Evolutionary conservation across 768 basidiomycete species (phyloP), one percentile per base, ranked within the genome.

Genomic region (Mycena sanguinolenta): DNA sequence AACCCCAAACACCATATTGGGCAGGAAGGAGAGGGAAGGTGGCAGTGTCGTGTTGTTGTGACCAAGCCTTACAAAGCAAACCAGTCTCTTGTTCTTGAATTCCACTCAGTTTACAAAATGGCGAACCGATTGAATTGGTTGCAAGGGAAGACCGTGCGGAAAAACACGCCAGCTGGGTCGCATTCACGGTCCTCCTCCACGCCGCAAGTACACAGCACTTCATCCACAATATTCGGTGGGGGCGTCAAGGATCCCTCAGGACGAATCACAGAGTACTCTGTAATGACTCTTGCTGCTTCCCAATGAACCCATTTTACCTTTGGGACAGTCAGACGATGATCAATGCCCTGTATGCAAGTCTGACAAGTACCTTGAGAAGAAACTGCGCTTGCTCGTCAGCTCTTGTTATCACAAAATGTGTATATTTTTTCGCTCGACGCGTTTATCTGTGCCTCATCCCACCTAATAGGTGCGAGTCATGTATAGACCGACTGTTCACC

Each of bases 341-440:
- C 91, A 94, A 78, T 99, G 98, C 83, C 97, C 97, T 0, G 93
- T 99, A 2, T 99, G 98, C 86, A 96, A 96, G 80, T 96, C 95
- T 46, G 98, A 99, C 79, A 85, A 97, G 63, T 98, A 98, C 78
- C 85, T 98, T 67, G 98, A 99, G 76, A 95, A 96, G 25, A 97
- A 97, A 77, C 84, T 99, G 38, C 90, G 97, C 50, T 86, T 99
- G 44, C 88, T 99, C 58, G 96, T 99, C 75, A 96, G 95, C 80
- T 92, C 95, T 19, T 99, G 98, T 79, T 99, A 98, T 81, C 98
- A 99, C 82, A 98, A 98, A 87, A 97, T 99, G 98, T 99, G 98
- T 96, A 73, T 70, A 85, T 80, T 38, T 54, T 66, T 53, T 52
- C 19, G 36, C 46, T 58, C 23, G 30, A 34, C 39, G 55, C 44